Percentiles rank a stretch among this genome's conserved stretches.
These are phyloP conservation scores for Lanmaoa pseudosensibilis DNA, from an alignment of 768 basidiomycete genomes.

Conservation along the genomic window DNA sequence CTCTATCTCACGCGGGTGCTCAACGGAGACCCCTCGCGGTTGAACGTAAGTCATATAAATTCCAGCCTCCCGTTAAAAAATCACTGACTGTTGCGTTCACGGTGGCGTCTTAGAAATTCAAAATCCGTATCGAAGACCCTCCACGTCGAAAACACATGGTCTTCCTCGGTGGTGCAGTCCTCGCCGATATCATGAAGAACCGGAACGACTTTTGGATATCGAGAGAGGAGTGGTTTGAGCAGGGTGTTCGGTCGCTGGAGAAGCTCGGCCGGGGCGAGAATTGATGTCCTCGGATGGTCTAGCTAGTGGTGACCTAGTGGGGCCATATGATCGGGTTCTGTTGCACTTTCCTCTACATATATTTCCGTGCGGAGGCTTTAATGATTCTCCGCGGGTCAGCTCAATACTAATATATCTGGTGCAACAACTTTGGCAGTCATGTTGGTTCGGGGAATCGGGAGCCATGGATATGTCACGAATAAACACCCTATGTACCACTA, in stretches of 20 bases:
- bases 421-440: no score
- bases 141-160: constrained; percentile 99
- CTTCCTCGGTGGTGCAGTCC: constrained; percentile 96
- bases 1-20: constrained; percentile 93
- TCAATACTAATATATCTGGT: no score
- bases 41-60: constrained; percentile 67
- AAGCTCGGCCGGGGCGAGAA: constrained; percentile 78
- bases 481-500: no score
- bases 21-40: constrained; percentile 72
- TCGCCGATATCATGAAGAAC: constrained; percentile 98
- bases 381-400: neutral
- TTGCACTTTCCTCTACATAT: neutral
- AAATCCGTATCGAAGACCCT: constrained; percentile 97
- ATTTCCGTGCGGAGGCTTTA: neutral
- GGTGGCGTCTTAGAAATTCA: constrained; percentile 83
- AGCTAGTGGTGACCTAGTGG: neutral
- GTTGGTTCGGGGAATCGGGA: no score
- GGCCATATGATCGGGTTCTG: neutral
- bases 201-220: constrained; percentile 95
- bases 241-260: constrained; percentile 77
- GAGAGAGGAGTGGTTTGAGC: constrained; percentile 92
- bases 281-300: constrained; percentile 6
- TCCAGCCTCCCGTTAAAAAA: neutral
- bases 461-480: no score
- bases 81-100: neutral